Conservation (phyloP, 306 rosid genomes). For the Trifolium fragiferum region DNA sequence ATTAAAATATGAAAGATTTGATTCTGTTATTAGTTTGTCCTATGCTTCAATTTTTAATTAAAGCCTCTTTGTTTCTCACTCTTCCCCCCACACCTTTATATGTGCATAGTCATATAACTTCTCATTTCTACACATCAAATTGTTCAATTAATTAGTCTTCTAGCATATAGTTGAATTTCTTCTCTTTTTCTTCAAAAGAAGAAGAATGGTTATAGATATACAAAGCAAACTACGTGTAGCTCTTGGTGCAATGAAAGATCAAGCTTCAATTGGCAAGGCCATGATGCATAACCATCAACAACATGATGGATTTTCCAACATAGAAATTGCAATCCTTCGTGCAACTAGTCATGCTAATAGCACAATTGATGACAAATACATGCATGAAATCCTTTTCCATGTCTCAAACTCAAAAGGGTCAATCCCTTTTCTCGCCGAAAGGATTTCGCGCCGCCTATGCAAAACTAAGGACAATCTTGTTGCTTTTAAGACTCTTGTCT, state of each 20-base stretch:
- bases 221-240: slow-evolving; percentile 56
- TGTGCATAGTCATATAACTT: slow-evolving; percentile 23
- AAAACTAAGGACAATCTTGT: slow-evolving; percentile 60
- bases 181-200: neutral
- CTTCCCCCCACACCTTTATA: slow-evolving; percentile 48
- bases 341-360: slow-evolving; percentile 60
- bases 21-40: slow-evolving; percentile 43
- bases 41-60: slow-evolving; percentile 28
- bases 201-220: slow-evolving; percentile 54
- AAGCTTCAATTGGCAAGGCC: slow-evolving; percentile 68
- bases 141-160: slow-evolving; percentile 32
- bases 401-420: slow-evolving; percentile 62
- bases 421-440: slow-evolving; percentile 62
- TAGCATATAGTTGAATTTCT: slow-evolving; percentile 31
- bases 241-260: slow-evolving; percentile 62
- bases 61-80: slow-evolving; percentile 31
- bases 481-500: slow-evolving; percentile 62
- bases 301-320: slow-evolving; percentile 56
- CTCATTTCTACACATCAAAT: slow-evolving; percentile 47
- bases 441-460: slow-evolving; percentile 55
- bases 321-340: slow-evolving; percentile 61
- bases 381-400: slow-evolving; percentile 69
- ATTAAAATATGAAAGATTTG: slow-evolving; percentile 53
- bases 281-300: slow-evolving; percentile 52
- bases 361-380: slow-evolving; percentile 64